Conservation (phyloP, 768 basidiomycete species). For the Podaxis rugospora region DNA sequence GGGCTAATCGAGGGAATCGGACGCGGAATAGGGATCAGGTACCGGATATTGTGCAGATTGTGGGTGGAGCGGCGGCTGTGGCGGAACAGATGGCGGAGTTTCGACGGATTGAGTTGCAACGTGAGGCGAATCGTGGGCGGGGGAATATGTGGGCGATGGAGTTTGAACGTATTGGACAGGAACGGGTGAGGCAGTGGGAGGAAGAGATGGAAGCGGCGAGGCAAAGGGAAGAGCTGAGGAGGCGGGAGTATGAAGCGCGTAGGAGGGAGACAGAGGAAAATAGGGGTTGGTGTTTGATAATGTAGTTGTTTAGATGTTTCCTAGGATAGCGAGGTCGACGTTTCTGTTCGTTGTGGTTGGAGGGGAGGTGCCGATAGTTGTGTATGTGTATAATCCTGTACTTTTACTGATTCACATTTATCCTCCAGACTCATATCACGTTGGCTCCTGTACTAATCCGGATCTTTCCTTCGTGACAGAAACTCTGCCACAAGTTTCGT, state of each 20-base stretch:
- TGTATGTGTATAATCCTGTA: too few relatives aligned
- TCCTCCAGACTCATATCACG: too few relatives aligned
- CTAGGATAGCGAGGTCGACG: background rate
- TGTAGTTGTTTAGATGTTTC: background rate
- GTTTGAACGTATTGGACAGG: background rate
- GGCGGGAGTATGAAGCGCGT: background rate
- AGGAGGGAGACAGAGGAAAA: background rate
- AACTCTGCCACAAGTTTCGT: too few relatives aligned
- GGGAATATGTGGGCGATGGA: background rate
- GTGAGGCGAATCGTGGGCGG: background rate
- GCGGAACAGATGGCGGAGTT: conserved; percentile 8
- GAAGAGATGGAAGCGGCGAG: background rate
- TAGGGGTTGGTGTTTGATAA: conserved; percentile 4
- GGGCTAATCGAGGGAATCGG: background rate
- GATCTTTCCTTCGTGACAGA: too few relatives aligned
- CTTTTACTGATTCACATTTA: too few relatives aligned
- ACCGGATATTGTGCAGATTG: conserved; percentile 7
- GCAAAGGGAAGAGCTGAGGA: background rate
- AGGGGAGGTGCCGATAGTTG: too few relatives aligned
- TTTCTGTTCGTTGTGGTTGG: background rate
- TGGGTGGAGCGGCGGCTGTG: background rate
- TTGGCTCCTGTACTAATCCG: too few relatives aligned
- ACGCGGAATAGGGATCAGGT: background rate
- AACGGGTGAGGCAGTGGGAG: background rate
- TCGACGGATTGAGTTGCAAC: background rate